phyloP scores from a whole-genome alignment of 371 early-diverging fungal genomes.

The Actinomortierella wolfii region DNA sequence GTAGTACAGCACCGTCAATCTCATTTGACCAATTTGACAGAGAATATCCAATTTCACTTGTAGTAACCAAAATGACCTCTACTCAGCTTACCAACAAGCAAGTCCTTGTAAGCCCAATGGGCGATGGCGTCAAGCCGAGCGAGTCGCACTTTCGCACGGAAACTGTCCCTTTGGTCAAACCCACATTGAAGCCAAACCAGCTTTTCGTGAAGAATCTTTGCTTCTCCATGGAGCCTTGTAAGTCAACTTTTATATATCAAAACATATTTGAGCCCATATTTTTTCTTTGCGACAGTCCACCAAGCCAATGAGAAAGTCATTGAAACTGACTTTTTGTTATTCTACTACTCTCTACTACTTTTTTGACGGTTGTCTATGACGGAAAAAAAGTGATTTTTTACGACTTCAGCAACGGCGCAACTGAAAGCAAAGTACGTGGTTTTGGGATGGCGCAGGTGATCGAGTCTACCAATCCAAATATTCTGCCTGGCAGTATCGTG shows the following conservation, averaged over 20 bases:
- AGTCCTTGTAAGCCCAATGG: slow-evolving; percentile 18
- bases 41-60: too few relatives aligned
- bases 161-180: slow-evolving; percentile 14
- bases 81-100: slow-evolving; percentile 15
- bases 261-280: background rate
- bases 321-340: too few relatives aligned
- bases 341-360: too few relatives aligned
- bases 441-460: slow-evolving; percentile 28
- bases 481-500: slow-evolving; percentile 14
- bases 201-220: slow-evolving; percentile 47
- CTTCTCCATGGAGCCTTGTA: slow-evolving; percentile 43
- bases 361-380: slow-evolving; percentile 54
- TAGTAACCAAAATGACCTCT: too few relatives aligned
- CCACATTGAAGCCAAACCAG: slow-evolving; percentile 28
- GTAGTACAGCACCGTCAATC: too few relatives aligned
- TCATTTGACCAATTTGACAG: too few relatives aligned
- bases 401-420: slow-evolving; percentile 10
- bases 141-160: slow-evolving; percentile 27
- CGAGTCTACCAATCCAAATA: slow-evolving; percentile 14
- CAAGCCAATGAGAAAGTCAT: too few relatives aligned
- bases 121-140: slow-evolving; percentile 31
- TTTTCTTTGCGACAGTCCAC: too few relatives aligned
- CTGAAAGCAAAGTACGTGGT: slow-evolving; percentile 14
- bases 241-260: slow-evolving; percentile 24
- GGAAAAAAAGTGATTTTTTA: slow-evolving; percentile 57